Percentiles rank a stretch among this genome's conserved stretches.
phyloP scores from a whole-genome alignment of 768 basidiomycete genomes.

The Lepiota brunneoincarnata region DNA sequence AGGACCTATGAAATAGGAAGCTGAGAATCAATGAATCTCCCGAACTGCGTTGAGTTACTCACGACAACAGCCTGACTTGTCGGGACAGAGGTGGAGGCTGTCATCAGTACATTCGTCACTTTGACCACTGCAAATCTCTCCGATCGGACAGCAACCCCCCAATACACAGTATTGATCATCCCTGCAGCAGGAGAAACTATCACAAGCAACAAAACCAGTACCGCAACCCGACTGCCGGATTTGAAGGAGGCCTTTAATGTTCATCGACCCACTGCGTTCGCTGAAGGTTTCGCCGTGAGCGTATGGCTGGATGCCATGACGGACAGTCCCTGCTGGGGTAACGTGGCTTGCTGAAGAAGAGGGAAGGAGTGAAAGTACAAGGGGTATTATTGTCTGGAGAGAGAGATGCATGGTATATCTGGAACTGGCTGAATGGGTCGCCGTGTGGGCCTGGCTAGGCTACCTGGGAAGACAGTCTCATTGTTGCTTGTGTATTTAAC shows the following conservation, averaged over 20 bases:
- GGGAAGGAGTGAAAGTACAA: background rate
- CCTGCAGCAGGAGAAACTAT: background rate
- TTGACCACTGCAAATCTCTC: background rate
- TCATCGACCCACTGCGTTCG: background rate
- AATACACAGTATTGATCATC: background rate
- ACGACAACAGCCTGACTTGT: background rate
- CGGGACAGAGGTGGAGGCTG: background rate
- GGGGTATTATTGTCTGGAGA: background rate
- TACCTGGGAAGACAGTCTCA: too few species aligned
- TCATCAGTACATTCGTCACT: background rate
- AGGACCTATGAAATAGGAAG: background rate
- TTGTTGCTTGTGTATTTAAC: too few species aligned
- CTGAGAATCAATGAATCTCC: too few species aligned
- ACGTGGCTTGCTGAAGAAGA: background rate
- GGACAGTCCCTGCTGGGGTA: background rate
- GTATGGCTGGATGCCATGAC: background rate
- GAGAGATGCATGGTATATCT: slow-evolving; percentile 2
- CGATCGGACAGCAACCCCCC: slow-evolving; percentile 1
- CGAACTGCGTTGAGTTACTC: too few species aligned
- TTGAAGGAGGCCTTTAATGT: slow-evolving; percentile 6
- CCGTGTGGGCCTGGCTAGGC: too few species aligned
- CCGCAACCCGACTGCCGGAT: slow-evolving; percentile 2
- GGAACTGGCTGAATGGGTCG: too few species aligned
- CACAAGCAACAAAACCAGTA: background rate
- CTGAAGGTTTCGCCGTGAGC: background rate